Evolutionary conservation across 352 stramenopile species (phyloP).

Genomic region (Phytopythium boreale): DNA sequence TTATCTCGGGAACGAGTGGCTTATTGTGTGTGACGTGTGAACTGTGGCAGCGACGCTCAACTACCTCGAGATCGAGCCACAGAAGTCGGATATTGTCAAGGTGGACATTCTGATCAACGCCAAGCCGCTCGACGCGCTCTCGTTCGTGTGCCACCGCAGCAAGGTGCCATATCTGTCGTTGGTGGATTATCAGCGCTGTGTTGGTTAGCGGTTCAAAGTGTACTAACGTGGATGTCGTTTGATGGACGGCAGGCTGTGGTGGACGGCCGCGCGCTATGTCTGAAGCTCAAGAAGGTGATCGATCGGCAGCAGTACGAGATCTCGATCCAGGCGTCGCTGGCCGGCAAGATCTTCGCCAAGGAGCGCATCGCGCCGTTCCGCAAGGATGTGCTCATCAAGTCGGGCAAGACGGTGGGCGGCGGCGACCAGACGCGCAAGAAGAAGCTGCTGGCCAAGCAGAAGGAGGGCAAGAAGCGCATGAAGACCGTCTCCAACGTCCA

Average conservation of each 20-base stretch:
- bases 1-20: background rate
- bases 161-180: slow-evolving; percentile 32
- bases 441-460: slow-evolving; percentile 99
- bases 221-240: background rate
- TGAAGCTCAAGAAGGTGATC: slow-evolving; percentile 97
- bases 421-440: slow-evolving; percentile 98
- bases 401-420: slow-evolving; percentile 94
- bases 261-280: slow-evolving; percentile 87
- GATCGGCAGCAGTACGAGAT: slow-evolving; percentile 98
- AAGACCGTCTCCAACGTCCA: slow-evolving; percentile 96
- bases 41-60: slow-evolving; percentile 84
- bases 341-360: slow-evolving; percentile 95
- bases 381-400: slow-evolving; percentile 96
- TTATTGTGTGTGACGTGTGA: background rate
- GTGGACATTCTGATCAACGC: slow-evolving; percentile 95
- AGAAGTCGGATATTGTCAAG: slow-evolving; percentile 93
- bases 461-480: slow-evolving; percentile 97
- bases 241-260: slow-evolving; percentile 1
- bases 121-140: slow-evolving; percentile 95
- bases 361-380: slow-evolving; percentile 96
- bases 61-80: slow-evolving; percentile 90
- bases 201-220: background rate
- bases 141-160: slow-evolving; percentile 95
- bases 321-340: slow-evolving; percentile 96
- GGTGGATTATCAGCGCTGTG: too few relatives aligned